phyloP scores from a whole-genome alignment of 148 eudicot genomes.

The Silene conica region DNA sequence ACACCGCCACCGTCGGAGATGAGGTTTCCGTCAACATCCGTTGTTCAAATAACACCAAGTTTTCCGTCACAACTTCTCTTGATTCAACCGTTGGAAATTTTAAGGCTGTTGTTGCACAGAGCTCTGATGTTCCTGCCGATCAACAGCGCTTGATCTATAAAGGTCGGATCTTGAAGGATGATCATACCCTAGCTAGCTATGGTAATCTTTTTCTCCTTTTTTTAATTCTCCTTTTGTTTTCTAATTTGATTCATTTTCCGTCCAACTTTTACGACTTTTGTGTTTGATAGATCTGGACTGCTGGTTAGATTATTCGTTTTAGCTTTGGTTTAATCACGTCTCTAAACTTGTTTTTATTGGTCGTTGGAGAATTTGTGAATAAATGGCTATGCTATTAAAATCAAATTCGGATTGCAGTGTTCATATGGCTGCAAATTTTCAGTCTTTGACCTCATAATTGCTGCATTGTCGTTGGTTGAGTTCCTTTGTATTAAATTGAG shows the following conservation, averaged over 20 bases:
- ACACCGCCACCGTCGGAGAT: not conserved
- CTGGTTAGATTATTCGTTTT: not conserved
- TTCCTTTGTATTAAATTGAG: not conserved
- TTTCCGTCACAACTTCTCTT: slow-evolving; percentile 51
- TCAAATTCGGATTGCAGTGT: not conserved
- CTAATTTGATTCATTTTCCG: slow-evolving; percentile 8
- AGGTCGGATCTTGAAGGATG: slow-evolving; percentile 81
- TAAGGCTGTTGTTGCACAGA: slow-evolving; percentile 55
- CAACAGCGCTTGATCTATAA: slow-evolving; percentile 79
- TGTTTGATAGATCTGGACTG: slow-evolving; percentile 8
- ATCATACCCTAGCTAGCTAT: slow-evolving; percentile 64
- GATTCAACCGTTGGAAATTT: slow-evolving; percentile 53
- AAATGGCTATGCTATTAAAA: not conserved
- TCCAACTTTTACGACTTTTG: not conserved
- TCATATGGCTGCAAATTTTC: not conserved
- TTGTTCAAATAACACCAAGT: slow-evolving; percentile 75
- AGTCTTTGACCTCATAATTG: not conserved
- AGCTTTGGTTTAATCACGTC: not conserved
- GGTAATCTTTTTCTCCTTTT: slow-evolving; percentile 35
- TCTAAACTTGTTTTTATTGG: not conserved
- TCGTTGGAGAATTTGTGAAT: slow-evolving; percentile 9
- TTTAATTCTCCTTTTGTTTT: slow-evolving; percentile 24
- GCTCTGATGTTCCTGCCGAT: slow-evolving; percentile 55
- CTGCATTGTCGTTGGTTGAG: not conserved
- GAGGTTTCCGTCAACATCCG: slow-evolving; percentile 66